phyloP scores from a whole-genome alignment of 164 flowering plant species.

The Vitis cinerea region DNA sequence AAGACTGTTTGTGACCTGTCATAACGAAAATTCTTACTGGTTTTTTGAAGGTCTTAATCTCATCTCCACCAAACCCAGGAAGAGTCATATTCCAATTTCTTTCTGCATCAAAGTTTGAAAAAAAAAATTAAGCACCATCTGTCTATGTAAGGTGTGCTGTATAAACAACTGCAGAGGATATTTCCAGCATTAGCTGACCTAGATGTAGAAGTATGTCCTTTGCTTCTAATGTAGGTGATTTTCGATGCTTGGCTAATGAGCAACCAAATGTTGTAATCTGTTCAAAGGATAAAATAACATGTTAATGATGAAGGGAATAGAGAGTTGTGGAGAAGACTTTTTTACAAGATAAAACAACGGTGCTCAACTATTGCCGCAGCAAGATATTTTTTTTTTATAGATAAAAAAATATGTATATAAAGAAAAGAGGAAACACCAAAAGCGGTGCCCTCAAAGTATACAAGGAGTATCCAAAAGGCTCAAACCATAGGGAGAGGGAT shows the following conservation, averaged over 20 bases:
- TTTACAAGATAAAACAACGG: too few relatives aligned
- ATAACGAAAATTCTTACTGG: conserved; percentile 44
- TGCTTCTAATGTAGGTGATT: conserved; percentile 83
- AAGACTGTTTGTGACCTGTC: not conserved
- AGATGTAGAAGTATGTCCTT: conserved; percentile 92
- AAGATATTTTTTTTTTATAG: too few relatives aligned
- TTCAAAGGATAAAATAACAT: conserved; percentile 2
- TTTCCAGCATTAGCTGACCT: conserved; percentile 48
- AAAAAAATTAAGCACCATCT: not conserved
- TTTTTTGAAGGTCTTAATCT: conserved; percentile 76
- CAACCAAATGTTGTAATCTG: conserved; percentile 92
- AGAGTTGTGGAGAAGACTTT: too few relatives aligned
- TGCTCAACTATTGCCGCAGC: too few relatives aligned
- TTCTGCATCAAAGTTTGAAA: conserved; percentile 41
- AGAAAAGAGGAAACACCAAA: too few relatives aligned
- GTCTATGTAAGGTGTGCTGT: not conserved
- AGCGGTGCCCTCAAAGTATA: too few relatives aligned
- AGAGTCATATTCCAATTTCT: conserved; percentile 91
- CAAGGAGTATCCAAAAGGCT: too few relatives aligned
- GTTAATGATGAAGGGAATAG: too few relatives aligned
- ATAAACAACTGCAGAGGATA: not conserved
- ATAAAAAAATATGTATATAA: too few relatives aligned
- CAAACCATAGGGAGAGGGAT: too few relatives aligned
- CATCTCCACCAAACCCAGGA: conserved; percentile 94
- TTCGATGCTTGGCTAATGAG: conserved; percentile 94